These are phyloP conservation scores for Pleurotus cornucopiae DNA, from an alignment of 768 basidiomycete species.

Conservation along the genomic window DNA sequence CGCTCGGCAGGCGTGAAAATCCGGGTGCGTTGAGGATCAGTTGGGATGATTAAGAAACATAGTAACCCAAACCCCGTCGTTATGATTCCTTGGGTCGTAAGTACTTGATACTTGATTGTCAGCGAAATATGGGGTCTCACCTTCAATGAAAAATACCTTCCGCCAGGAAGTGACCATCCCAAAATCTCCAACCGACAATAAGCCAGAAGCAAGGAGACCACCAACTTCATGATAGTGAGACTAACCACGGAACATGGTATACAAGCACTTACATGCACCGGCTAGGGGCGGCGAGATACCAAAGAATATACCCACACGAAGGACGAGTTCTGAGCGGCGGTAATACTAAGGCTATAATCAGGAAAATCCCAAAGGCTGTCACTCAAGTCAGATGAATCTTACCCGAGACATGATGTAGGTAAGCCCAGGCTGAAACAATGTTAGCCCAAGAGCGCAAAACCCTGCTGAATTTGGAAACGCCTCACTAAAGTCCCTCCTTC, in stretches of 20 bases:
- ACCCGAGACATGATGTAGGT: conserved; percentile 36
- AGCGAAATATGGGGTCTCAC: conserved; percentile 12
- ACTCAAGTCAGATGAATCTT: neutral
- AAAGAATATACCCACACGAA: conserved; percentile 32
- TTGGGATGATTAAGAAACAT: conserved; percentile 30
- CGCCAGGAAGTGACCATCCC: conserved; percentile 29
- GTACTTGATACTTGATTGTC: neutral
- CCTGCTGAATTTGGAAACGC: neutral
- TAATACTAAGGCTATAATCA: conserved; percentile 23
- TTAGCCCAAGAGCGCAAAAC: neutral
- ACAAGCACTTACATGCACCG: conserved; percentile 27
- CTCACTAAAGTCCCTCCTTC: conserved; percentile 39
- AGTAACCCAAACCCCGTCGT: conserved; percentile 31
- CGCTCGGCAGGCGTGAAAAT: conserved; percentile 29
- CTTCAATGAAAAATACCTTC: conserved; percentile 42
- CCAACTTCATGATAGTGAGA: conserved; percentile 21
- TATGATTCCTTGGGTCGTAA: conserved; percentile 24
- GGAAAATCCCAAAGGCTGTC: neutral
- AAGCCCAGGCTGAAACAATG: conserved; percentile 28
- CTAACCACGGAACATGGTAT: neutral
- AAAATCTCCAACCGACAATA: conserved; percentile 25
- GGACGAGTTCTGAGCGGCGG: conserved; percentile 29
- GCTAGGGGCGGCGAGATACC: conserved; percentile 28
- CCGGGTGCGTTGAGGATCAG: conserved; percentile 28
- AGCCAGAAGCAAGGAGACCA: conserved; percentile 33